Evolutionary conservation across 179 eudicot genomes (phyloP), one percentile per base, ranked within the genome.

Genomic region (Silene vulgaris): DNA sequence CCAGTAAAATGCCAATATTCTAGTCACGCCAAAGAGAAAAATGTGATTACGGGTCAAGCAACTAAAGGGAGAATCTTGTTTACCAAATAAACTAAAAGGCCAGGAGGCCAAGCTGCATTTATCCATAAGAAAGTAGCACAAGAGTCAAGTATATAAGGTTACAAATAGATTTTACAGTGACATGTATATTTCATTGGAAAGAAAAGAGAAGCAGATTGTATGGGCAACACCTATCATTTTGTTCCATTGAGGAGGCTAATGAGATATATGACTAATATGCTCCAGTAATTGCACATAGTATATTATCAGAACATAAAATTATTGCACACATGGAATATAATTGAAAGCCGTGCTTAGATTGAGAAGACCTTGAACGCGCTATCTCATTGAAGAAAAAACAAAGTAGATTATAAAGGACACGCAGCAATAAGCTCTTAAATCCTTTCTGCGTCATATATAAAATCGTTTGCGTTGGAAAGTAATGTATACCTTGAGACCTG

Each of bases 401-500:
- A 21, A 52, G n/a, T 13, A 52, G 17, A 52, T 52, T 52, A 52
- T 52, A 5, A 3, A 52, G n/a, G 57, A 13, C 11, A 60, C 8
- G 20, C 60, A 16, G 20, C 0, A 21, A 56, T 8, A 20, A 60
- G 26, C 65, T 60, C 11, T 19, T n/a, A n/a, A 19, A 60, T 17
- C 65, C 65, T 6, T 61, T 20, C 65, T 8, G 26, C 12, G 3
- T 21, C 28, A 61, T 8, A 61, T n/a, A 61, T 19, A 21, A 21
- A 61, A 61, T 8, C 65, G 20, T 19, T 62, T 29, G 12, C 13
- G 20, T 5, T 8, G 16, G 16, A 13, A 16, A 65, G 73, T 54
- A 56, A 43, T 45, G 72, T 28, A 67, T 85, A 95, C 99, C 99
- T 90, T 95, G 8, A 95, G 90, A 68, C 97, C 97, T 66, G 97